These are phyloP conservation scores for Penicillium egyptiacum DNA, from an alignment of 495 filamentous ascomycete species.

Conservation along the genomic window DNA sequence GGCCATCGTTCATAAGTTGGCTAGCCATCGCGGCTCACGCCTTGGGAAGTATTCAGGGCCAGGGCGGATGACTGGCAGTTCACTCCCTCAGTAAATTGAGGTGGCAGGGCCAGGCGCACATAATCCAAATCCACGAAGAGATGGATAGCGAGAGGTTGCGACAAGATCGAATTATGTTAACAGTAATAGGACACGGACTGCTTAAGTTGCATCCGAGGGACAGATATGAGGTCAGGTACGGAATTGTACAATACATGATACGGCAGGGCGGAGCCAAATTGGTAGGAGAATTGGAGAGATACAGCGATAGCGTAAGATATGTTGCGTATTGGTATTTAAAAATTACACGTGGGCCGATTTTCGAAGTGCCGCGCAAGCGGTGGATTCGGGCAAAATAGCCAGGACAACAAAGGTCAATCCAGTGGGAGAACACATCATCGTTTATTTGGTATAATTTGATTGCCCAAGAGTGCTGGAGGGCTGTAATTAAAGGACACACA, in stretches of 20 bases:
- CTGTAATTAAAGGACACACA: background rate
- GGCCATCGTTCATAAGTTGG: conserved; percentile 39
- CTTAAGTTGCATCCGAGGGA: conserved; percentile 28
- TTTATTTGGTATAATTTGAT: background rate
- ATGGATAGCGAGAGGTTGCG: conserved; percentile 6
- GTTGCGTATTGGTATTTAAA: conserved; percentile 8
- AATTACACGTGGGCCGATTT: conserved; percentile 23
- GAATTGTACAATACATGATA: conserved; percentile 12
- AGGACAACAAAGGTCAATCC: background rate
- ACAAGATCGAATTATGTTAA: conserved; percentile 8
- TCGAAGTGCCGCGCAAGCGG: conserved; percentile 18
- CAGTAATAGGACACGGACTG: conserved; percentile 10
- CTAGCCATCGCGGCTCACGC: conserved; percentile 36
- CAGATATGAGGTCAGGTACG: conserved; percentile 18
- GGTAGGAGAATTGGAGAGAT: background rate
- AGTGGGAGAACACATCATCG: background rate
- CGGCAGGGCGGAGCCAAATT: background rate
- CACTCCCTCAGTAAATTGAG: conserved; percentile 33
- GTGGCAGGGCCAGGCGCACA: conserved; percentile 35
- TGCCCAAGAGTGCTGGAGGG: background rate
- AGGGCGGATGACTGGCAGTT: conserved; percentile 33
- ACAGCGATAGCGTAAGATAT: background rate
- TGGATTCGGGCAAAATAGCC: conserved; percentile 4
- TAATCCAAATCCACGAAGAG: conserved; percentile 38
- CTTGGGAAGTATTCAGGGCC: conserved; percentile 28